Evolutionary conservation across 108 stramenopile genomes (phyloP), one percentile per base, ranked within the genome.

Genomic region (Cylindrotheca closterium): DNA sequence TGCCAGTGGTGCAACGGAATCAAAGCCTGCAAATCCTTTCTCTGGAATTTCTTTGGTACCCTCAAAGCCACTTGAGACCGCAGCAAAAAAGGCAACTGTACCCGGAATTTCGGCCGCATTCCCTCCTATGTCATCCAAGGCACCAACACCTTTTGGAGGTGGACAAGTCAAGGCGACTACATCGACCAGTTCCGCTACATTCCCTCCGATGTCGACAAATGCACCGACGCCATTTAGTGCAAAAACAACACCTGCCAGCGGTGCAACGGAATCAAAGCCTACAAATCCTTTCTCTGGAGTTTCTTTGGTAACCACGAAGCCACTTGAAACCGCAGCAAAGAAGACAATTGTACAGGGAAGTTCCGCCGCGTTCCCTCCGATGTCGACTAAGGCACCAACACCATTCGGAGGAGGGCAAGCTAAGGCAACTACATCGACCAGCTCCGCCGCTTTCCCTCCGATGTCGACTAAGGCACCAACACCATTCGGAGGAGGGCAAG

Each of bases 401-500:
- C 74, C 79, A 0, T 80, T 75, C 52, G 58, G 57, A n/a, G n/a
- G n/a, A n/a, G n/a, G n/a, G n/a, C n/a, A n/a, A n/a, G n/a, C n/a
- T n/a, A n/a, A n/a, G n/a, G n/a, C n/a, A n/a, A 7, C 15, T 7
- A 10, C 37, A 15, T 10, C 7, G 37, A 52, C 73, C 70, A 10
- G 75, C 81, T 5, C n/a, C n/a, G 53, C 64, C 29, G 80, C 63
- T 24, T 79, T 81, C 56, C 84, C 84, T 51, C 84, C 84, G 21
- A 86, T 82, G 82, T 79, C 86, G 50, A 54, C 60, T n/a, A 70
- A 68, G 54, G 79, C 85, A 23, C 84, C 85, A 27, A 83, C 68
- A 22, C 79, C 91, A 47, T 91, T 91, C 54, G 52, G 55, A 24
- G 60, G n/a, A 27, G 1, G 51, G 51, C n/a, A n/a, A n/a, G n/a